A percentile compares a stretch with the other conserved stretches of the same genome.
Evolutionary conservation across 2,329 filamentous ascomycete genomes (phyloP).

Genomic region (Calonectria crousiana): DNA sequence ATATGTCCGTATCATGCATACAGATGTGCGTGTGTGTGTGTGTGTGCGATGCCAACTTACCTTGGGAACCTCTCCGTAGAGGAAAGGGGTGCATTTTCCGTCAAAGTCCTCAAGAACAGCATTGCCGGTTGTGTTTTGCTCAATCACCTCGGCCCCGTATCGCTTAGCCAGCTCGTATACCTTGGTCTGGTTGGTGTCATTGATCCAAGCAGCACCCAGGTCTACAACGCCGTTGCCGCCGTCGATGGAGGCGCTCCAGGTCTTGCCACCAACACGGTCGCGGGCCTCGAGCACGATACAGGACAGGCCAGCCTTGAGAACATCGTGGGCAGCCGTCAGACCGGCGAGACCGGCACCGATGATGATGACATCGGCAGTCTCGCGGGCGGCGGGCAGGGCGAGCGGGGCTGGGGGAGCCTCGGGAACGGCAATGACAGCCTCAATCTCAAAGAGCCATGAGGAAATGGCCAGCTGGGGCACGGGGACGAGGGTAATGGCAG

Average conservation of each 20-base stretch:
- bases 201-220: slow-evolving; percentile 70
- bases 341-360: slow-evolving; percentile 58
- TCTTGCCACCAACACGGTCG: slow-evolving; percentile 64
- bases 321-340: slow-evolving; percentile 49
- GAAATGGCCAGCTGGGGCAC: slow-evolving; percentile 54
- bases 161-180: slow-evolving; percentile 55
- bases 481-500: slow-evolving; percentile 57
- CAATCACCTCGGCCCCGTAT: slow-evolving; percentile 56
- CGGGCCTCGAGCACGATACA: slow-evolving; percentile 61
- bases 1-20: background rate
- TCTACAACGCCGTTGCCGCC: slow-evolving; percentile 56
- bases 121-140: slow-evolving; percentile 61
- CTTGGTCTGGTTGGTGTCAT: slow-evolving; percentile 63
- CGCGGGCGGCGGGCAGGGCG: slow-evolving; percentile 15
- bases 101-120: slow-evolving; percentile 56
- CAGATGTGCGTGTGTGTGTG: background rate
- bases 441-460: slow-evolving; percentile 57
- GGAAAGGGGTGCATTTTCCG: slow-evolving; percentile 39
- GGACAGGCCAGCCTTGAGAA: slow-evolving; percentile 50
- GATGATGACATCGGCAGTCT: slow-evolving; percentile 47
- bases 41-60: slow-evolving; percentile 17
- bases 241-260: slow-evolving; percentile 50
- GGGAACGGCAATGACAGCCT: slow-evolving; percentile 50
- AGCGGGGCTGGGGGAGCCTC: slow-evolving; percentile 16
- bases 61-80: slow-evolving; percentile 29